Percentiles rank a stretch among this genome's conserved stretches.
Conservation (phyloP, 371 early-diverging fungal genomes). For the Quaeritorhiza haematococci region DNA sequence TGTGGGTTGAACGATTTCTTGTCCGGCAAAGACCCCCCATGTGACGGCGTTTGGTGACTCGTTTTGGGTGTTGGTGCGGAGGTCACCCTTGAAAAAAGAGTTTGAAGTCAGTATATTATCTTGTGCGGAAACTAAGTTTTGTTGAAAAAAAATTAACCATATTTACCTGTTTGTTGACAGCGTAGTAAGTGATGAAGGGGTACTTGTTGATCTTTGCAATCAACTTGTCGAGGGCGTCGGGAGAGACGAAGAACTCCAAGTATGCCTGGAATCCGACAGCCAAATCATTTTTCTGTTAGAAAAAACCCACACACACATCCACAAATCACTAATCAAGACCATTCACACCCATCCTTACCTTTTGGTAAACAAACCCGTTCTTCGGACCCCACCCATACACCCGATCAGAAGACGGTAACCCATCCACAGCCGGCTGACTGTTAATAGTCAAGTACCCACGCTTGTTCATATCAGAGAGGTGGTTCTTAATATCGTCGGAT, state of each 20-base stretch:
- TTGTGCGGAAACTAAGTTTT: not conserved
- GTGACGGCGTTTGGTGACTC: slow-evolving; percentile 94
- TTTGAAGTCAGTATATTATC: not conserved
- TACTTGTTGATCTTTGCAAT: slow-evolving; percentile 58
- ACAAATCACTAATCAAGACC: slow-evolving; percentile 2
- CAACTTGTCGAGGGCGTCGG: slow-evolving; percentile 62
- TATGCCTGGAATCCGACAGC: slow-evolving; percentile 54
- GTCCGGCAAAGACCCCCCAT: slow-evolving; percentile 98
- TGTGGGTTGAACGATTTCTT: slow-evolving; percentile 95
- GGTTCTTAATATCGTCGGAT: slow-evolving; percentile 67
- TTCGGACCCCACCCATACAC: slow-evolving; percentile 94
- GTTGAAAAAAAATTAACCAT: slow-evolving; percentile 10
- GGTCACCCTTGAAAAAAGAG: slow-evolving; percentile 59
- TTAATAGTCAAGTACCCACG: slow-evolving; percentile 91
- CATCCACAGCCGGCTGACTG: slow-evolving; percentile 94
- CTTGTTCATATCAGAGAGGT: slow-evolving; percentile 67
- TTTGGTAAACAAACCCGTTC: slow-evolving; percentile 94
- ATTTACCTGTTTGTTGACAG: slow-evolving; percentile 69
- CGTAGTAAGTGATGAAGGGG: slow-evolving; percentile 81
- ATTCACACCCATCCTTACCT: slow-evolving; percentile 43
- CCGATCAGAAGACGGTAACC: slow-evolving; percentile 72
- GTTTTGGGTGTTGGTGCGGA: slow-evolving; percentile 74
- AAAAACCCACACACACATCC: not conserved
- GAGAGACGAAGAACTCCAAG: slow-evolving; percentile 89
- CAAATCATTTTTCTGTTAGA: not conserved